These are phyloP conservation scores for Viola pubescens DNA, from an alignment of 441 rosid species.

Conservation along the genomic window DNA sequence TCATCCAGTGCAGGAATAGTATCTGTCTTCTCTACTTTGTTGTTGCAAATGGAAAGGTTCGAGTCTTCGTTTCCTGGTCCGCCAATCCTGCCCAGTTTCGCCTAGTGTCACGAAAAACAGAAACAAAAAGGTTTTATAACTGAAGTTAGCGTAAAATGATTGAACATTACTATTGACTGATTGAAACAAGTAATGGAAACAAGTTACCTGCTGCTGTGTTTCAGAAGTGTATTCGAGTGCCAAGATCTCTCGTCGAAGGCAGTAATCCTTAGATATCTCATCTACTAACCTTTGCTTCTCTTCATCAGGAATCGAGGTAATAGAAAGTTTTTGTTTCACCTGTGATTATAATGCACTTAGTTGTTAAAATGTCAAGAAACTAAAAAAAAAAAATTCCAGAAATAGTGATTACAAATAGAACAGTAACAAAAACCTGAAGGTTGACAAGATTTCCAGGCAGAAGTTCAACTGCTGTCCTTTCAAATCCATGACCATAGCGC, in stretches of 20 bases:
- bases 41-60: slow-evolving; percentile 9
- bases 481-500: slow-evolving; percentile 55
- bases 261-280: slow-evolving; percentile 40
- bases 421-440: slow-evolving; percentile 37
- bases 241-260: slow-evolving; percentile 35
- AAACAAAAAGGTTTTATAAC: background rate
- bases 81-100: slow-evolving; percentile 15
- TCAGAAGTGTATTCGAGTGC: slow-evolving; percentile 46
- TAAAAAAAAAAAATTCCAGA: background rate
- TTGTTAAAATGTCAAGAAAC: background rate
- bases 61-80: no score
- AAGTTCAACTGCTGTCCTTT: slow-evolving; percentile 41
- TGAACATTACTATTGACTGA: background rate
- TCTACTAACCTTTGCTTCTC: slow-evolving; percentile 39
- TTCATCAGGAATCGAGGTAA: slow-evolving; percentile 37
- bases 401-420: background rate
- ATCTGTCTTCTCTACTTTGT: slow-evolving; percentile 13
- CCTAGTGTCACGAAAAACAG: slow-evolving; percentile 16
- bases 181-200: background rate
- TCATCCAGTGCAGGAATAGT: slow-evolving; percentile 4
- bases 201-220: slow-evolving; percentile 34
- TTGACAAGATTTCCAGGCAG: slow-evolving; percentile 60
- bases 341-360: slow-evolving; percentile 13
- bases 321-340: slow-evolving; percentile 47
- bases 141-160: background rate